Percentiles rank a stretch among this genome's conserved stretches.
Conservation (phyloP, 768 basidiomycete species). For the Austroboletus festivus region DNA sequence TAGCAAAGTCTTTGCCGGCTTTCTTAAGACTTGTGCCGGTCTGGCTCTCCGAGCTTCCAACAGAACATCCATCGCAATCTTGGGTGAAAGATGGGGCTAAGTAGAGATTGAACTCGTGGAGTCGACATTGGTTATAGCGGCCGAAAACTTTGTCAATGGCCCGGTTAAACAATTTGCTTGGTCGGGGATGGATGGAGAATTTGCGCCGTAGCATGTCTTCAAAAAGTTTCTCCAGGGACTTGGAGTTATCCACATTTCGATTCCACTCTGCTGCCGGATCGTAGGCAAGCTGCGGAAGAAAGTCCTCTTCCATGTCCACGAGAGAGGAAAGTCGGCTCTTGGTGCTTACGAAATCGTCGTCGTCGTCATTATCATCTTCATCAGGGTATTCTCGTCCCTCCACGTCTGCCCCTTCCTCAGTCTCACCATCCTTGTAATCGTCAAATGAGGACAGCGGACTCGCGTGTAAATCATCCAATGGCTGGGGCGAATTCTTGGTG, state of each 20-base stretch:
- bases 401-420: slow-evolving; percentile 18
- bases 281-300: slow-evolving; percentile 18
- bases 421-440: slow-evolving; percentile 15
- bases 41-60: slow-evolving; percentile 27
- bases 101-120: slow-evolving; percentile 50
- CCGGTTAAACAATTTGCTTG: slow-evolving; percentile 47
- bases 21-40: slow-evolving; percentile 23
- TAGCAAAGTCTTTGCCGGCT: slow-evolving; percentile 32
- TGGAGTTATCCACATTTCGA: slow-evolving; percentile 36
- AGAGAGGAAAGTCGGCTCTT: slow-evolving; percentile 28
- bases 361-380: slow-evolving; percentile 14
- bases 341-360: slow-evolving; percentile 31
- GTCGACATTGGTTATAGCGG: slow-evolving; percentile 39
- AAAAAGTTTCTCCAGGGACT: slow-evolving; percentile 56
- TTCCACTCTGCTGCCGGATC: slow-evolving; percentile 39
- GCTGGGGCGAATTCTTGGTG: slow-evolving; percentile 29
- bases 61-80: slow-evolving; percentile 18
- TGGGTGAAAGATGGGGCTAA: slow-evolving; percentile 45
- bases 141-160: slow-evolving; percentile 52
- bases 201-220: slow-evolving; percentile 53
- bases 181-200: slow-evolving; percentile 51
- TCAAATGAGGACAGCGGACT: slow-evolving; percentile 17
- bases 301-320: slow-evolving; percentile 16
- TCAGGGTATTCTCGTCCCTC: slow-evolving; percentile 7
- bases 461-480: slow-evolving; percentile 3